Conservation (phyloP, 768 basidiomycete genomes). For the Boletus speciosus region DNA sequence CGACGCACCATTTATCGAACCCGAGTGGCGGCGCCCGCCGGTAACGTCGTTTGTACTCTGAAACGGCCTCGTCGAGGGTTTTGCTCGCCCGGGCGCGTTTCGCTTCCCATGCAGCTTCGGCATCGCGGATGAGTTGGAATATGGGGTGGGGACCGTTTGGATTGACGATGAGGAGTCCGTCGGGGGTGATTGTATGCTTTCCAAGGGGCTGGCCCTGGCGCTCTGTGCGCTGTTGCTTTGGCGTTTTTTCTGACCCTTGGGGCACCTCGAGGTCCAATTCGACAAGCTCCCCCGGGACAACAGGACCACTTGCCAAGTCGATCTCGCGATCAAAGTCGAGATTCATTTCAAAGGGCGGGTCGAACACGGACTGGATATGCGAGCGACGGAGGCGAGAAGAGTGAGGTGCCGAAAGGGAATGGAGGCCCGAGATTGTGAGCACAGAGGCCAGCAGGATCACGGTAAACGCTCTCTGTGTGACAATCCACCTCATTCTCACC, state of each 20-base stretch:
- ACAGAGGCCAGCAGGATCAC: not conserved
- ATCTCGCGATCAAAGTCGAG: not conserved
- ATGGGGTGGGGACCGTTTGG: slow-evolving; percentile 41
- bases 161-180: slow-evolving; percentile 35
- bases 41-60: slow-evolving; percentile 38
- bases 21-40: slow-evolving; percentile 36
- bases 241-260: not conserved
- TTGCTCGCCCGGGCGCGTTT: slow-evolving; percentile 35
- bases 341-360: not conserved
- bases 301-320: not conserved
- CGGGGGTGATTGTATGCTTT: slow-evolving; percentile 21
- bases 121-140: slow-evolving; percentile 38
- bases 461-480: not conserved
- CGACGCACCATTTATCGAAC: slow-evolving; percentile 42
- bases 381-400: too few relatives aligned
- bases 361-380: not conserved
- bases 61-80: slow-evolving; percentile 36
- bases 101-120: slow-evolving; percentile 35
- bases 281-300: not conserved
- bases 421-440: not conserved
- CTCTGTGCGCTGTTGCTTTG: not conserved
- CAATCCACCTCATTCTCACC: not conserved
- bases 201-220: not conserved
- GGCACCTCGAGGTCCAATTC: not conserved
- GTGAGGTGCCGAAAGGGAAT: not conserved